Evolutionary conservation across 352 stramenopile species (phyloP).

Genomic region (Globisporangium spiculum): DNA sequence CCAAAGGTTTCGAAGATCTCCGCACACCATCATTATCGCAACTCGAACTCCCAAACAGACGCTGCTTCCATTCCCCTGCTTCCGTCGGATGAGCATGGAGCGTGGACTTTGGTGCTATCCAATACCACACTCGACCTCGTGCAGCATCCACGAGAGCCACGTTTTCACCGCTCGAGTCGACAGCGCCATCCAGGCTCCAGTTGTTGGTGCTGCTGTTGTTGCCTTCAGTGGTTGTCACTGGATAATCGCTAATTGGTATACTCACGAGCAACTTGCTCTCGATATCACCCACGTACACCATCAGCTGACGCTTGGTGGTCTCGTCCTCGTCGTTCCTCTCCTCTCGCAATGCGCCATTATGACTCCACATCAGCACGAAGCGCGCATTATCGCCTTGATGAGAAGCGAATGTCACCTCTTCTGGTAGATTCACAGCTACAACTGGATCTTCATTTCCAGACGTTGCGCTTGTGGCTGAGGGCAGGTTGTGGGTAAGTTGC

Average conservation of each 20-base stretch:
- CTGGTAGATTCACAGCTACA: background rate
- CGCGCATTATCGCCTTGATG: background rate
- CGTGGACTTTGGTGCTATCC: background rate
- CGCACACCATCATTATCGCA: background rate
- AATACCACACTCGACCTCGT: background rate
- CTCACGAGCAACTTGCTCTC: background rate
- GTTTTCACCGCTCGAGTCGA: background rate
- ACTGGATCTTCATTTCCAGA: background rate
- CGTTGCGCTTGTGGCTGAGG: background rate
- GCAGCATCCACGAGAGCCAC: conserved; percentile 6
- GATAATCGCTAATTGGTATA: background rate
- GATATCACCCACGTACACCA: background rate
- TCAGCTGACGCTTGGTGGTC: background rate
- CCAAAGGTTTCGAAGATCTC: too few relatives aligned
- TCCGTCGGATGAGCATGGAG: too few relatives aligned
- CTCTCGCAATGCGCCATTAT: background rate
- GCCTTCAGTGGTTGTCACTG: background rate
- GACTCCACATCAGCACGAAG: conserved; percentile 11
- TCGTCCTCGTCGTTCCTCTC: too few relatives aligned
- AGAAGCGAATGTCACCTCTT: background rate
- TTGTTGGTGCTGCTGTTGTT: background rate
- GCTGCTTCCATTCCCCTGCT: background rate
- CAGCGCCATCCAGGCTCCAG: background rate
- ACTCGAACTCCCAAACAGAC: background rate
- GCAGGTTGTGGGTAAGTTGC: background rate